phyloP scores from a whole-genome alignment of 768 basidiomycete species.

The Gymnopilus dilepis region DNA sequence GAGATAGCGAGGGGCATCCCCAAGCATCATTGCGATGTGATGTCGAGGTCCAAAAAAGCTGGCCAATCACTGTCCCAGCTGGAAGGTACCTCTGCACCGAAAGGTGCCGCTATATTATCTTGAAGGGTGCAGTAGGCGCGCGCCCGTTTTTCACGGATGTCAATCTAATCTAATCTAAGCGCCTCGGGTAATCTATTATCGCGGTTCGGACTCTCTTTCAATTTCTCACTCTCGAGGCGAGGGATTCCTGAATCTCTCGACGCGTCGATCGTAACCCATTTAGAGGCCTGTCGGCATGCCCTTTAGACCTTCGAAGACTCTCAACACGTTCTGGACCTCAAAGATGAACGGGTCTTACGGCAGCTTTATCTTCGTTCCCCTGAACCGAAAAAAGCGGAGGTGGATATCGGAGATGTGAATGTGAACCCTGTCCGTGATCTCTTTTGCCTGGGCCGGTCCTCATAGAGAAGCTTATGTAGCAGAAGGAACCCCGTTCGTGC shows the following conservation, averaged over 20 bases:
- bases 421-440: background rate
- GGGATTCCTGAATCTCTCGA: background rate
- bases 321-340: background rate
- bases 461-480: background rate
- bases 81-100: no score
- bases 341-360: no score
- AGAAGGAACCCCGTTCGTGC: background rate
- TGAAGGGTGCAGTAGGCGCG: no score
- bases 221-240: background rate
- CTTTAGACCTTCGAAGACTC: background rate
- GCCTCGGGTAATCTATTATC: background rate
- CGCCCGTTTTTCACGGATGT: no score
- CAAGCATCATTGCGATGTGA: no score
- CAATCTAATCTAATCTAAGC: constrained; percentile 4
- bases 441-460: constrained; percentile 1
- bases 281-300: no score
- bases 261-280: no score
- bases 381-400: constrained; percentile 2
- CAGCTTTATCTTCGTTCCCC: background rate
- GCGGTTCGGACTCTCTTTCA: background rate
- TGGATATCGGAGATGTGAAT: background rate
- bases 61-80: no score
- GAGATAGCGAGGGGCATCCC: background rate
- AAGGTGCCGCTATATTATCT: no score
- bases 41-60: no score